Conservation (phyloP, 2,329 filamentous ascomycete species). For the Fusarium falciforme region DNA sequence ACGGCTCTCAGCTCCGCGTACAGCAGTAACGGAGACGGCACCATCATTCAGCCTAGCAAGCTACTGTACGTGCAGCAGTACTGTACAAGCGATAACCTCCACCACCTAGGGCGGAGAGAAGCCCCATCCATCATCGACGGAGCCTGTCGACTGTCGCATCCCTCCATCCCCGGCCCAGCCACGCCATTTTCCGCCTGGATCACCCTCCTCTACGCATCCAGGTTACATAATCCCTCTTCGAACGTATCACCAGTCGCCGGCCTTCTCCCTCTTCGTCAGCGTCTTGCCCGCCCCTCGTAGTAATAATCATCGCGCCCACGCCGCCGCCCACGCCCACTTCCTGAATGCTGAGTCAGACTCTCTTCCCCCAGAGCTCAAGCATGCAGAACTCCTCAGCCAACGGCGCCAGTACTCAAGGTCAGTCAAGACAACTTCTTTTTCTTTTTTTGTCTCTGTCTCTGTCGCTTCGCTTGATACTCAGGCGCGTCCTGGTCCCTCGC, state of each 20-base stretch:
- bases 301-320: constrained; percentile 45
- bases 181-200: constrained; percentile 44
- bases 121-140: constrained; percentile 10
- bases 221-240: constrained; percentile 46
- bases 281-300: constrained; percentile 43
- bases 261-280: constrained; percentile 45
- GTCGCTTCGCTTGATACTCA: constrained; percentile 22
- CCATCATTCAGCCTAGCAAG: not conserved
- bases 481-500: constrained; percentile 21
- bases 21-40: constrained; percentile 13
- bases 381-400: constrained; percentile 49
- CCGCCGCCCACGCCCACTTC: constrained; percentile 37
- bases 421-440: constrained; percentile 40
- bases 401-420: constrained; percentile 49
- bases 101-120: constrained; percentile 22
- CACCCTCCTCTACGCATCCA: constrained; percentile 34
- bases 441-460: constrained; percentile 11
- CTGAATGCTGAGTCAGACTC: constrained; percentile 51
- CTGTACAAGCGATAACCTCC: constrained; percentile 28
- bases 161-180: constrained; percentile 40
- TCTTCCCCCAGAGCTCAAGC: constrained; percentile 43
- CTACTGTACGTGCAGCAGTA: not conserved
- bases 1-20: constrained; percentile 23
- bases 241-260: constrained; percentile 39
- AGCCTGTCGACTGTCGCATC: constrained; percentile 1